Evolutionary conservation across 2,329 filamentous ascomycete species (phyloP).

Genomic region (Torrubiella hemipterigena): DNA sequence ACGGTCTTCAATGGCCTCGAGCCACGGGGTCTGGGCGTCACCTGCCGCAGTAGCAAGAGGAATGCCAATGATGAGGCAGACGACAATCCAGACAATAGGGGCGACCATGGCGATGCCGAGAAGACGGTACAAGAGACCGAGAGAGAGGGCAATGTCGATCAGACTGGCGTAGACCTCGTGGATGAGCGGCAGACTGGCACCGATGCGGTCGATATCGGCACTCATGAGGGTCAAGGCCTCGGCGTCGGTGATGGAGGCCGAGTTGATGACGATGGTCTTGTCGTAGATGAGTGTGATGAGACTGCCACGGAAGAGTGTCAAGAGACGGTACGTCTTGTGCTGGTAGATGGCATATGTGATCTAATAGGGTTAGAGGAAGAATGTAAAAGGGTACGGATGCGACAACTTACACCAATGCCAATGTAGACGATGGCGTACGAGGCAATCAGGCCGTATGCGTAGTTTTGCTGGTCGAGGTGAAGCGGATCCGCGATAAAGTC

Average conservation of each 20-base stretch:
- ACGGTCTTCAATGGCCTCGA: slow-evolving; percentile 14
- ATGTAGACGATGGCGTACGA: slow-evolving; percentile 25
- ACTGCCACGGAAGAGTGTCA: slow-evolving; percentile 20
- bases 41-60: slow-evolving; percentile 11
- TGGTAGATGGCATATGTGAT: slow-evolving; percentile 12
- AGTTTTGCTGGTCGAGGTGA: slow-evolving; percentile 13
- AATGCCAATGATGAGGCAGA: slow-evolving; percentile 9
- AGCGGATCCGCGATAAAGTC: slow-evolving; percentile 15
- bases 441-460: slow-evolving; percentile 24
- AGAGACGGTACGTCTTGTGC: slow-evolving; percentile 20
- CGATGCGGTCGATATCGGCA: slow-evolving; percentile 26
- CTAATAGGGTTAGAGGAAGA: too few relatives aligned
- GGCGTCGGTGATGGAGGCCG: slow-evolving; percentile 16
- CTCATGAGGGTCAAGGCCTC: slow-evolving; percentile 29
- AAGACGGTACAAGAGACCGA: slow-evolving; percentile 19
- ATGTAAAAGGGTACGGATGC: too few relatives aligned
- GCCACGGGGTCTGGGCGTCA: slow-evolving; percentile 13
- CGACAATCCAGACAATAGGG: slow-evolving; percentile 10
- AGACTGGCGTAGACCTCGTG: slow-evolving; percentile 22
- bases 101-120: slow-evolving; percentile 11
- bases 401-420: slow-evolving; percentile 22
- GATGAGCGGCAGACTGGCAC: slow-evolving; percentile 12
- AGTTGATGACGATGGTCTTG: slow-evolving; percentile 24
- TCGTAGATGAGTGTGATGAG: slow-evolving; percentile 34
- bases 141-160: slow-evolving; percentile 19